These are phyloP conservation scores for Nannochloropsis gaditana DNA, from an alignment of 108 stramenopile species.

Conservation along the genomic window DNA sequence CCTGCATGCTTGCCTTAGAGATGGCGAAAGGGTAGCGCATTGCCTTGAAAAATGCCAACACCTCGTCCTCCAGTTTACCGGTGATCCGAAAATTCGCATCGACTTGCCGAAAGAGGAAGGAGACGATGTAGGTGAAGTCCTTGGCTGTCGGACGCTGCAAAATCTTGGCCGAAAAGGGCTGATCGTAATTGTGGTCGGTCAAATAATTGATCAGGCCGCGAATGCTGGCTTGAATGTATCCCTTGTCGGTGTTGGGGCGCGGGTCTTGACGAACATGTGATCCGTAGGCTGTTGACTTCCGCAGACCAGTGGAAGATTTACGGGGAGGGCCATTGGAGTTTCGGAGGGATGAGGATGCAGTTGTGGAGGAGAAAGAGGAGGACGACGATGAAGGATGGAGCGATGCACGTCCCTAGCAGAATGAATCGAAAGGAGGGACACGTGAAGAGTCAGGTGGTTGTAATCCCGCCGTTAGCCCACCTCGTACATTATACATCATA, in stretches of 20 bases:
- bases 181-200: slow-evolving; percentile 60
- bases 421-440: too few species aligned
- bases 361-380: slow-evolving; percentile 6
- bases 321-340: slow-evolving; percentile 7
- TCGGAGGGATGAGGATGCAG: neutral
- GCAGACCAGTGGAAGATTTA: slow-evolving; percentile 14
- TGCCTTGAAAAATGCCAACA: slow-evolving; percentile 75
- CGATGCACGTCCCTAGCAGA: neutral
- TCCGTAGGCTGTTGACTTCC: neutral
- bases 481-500: too few species aligned
- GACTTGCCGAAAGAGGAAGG: slow-evolving; percentile 77
- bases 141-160: slow-evolving; percentile 77
- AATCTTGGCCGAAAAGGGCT: slow-evolving; percentile 68
- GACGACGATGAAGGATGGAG: slow-evolving; percentile 1
- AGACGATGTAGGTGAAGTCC: slow-evolving; percentile 87
- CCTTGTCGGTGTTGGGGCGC: slow-evolving; percentile 63
- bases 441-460: too few species aligned
- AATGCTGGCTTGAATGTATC: slow-evolving; percentile 63
- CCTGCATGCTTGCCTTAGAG: slow-evolving; percentile 70
- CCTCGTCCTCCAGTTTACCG: slow-evolving; percentile 92
- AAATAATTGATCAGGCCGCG: slow-evolving; percentile 69
- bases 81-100: slow-evolving; percentile 58
- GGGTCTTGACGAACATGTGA: slow-evolving; percentile 40
- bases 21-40: slow-evolving; percentile 87
- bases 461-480: too few species aligned